A percentile compares a stretch with the other conserved stretches of the same genome.
phyloP scores from a whole-genome alignment of 2,329 filamentous ascomycete genomes.

The Aspergillus hortae region DNA sequence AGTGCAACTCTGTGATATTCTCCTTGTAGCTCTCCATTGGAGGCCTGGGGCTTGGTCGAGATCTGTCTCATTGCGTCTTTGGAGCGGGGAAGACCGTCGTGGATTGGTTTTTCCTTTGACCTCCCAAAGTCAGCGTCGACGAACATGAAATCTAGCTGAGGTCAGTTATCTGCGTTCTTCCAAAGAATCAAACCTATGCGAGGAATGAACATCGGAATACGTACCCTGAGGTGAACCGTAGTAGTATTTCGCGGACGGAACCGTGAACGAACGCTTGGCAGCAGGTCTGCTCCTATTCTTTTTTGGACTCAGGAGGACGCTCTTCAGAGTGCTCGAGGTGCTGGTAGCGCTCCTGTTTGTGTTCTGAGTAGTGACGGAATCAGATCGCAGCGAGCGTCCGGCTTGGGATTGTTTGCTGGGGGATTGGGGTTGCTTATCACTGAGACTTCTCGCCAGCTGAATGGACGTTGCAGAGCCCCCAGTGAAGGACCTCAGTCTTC shows the following conservation, averaged over 20 bases:
- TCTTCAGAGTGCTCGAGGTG: not conserved
- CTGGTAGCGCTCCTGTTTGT: not conserved
- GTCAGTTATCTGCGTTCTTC: not conserved
- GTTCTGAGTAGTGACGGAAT: conserved; percentile 3
- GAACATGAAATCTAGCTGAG: conserved; percentile 10
- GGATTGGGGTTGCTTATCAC: conserved; percentile 2
- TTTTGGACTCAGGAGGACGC: not conserved
- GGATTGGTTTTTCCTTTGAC: not conserved
- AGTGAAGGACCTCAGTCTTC: not conserved
- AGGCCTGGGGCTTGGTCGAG: not conserved
- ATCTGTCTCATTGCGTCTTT: not conserved
- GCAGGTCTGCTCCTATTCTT: not conserved
- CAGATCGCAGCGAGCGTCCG: conserved; percentile 1
- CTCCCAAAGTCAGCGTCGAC: conserved; percentile 10
- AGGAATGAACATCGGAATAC: not conserved
- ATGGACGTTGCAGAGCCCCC: not conserved
- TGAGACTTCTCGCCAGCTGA: not conserved
- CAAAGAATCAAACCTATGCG: not conserved
- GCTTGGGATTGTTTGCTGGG: not conserved
- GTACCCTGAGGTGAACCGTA: conserved; percentile 9
- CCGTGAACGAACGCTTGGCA: not conserved
- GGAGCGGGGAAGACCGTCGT: not conserved
- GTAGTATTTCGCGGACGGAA: conserved; percentile 7
- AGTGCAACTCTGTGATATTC: conserved; percentile 1
- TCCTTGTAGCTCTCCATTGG: not conserved